A percentile compares a stretch with the other conserved stretches of the same genome.
Evolutionary conservation across 352 stramenopile species (phyloP).

Genomic region (Globisporangium abappressorium): DNA sequence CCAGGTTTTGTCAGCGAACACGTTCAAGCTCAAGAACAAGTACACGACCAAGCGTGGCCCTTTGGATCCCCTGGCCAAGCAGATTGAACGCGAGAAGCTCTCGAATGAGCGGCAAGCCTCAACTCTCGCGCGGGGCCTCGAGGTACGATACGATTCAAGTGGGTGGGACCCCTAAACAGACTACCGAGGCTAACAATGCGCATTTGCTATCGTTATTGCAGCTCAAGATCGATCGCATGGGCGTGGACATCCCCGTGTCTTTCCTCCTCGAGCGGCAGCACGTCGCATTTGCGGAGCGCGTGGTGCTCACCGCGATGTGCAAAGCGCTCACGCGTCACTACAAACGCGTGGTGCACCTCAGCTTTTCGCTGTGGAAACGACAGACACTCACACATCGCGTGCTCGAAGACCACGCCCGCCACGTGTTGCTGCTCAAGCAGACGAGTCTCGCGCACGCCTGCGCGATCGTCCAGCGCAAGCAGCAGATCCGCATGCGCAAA

Average conservation of each 20-base stretch:
- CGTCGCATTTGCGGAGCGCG: conserved; percentile 22
- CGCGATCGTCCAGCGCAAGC: conserved; percentile 33
- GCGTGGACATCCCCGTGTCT: conserved; percentile 18
- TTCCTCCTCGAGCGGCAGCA: conserved; percentile 24
- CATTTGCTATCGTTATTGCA: neutral
- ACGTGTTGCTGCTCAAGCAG: conserved; percentile 16
- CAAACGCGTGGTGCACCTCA: conserved; percentile 1
- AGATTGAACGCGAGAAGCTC: conserved; percentile 4
- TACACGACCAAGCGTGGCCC: neutral
- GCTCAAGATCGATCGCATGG: conserved; percentile 14
- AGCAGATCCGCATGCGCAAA: conserved; percentile 13
- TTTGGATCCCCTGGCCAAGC: neutral
- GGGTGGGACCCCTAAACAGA: neutral
- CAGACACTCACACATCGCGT: conserved; percentile 18
- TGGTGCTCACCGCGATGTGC: conserved; percentile 20
- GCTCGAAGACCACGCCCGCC: conserved; percentile 23
- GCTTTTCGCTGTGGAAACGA: conserved; percentile 21
- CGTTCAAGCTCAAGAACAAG: neutral
- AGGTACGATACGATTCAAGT: neutral
- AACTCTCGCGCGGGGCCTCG: neutral
- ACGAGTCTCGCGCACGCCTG: conserved; percentile 34
- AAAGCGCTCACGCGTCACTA: conserved; percentile 16
- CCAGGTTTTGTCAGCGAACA: neutral
- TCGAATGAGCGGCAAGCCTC: conserved; percentile 1
- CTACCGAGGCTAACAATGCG: neutral